Percentiles rank a stretch among this genome's conserved stretches.
These are phyloP conservation scores for Cucurbita ficifolia DNA, from an alignment of 306 rosid genomes.

Conservation along the genomic window DNA sequence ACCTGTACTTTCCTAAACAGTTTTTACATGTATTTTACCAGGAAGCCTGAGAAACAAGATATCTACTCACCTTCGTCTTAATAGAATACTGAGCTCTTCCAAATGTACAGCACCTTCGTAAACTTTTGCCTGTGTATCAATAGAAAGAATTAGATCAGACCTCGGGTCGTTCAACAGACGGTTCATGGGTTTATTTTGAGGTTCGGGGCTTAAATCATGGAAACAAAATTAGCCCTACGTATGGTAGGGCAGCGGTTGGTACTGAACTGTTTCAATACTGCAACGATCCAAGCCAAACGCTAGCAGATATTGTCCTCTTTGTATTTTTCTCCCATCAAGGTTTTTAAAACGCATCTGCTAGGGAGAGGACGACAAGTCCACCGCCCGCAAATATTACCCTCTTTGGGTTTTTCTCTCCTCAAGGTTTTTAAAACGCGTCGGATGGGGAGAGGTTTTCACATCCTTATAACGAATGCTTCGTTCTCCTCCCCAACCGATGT, in stretches of 20 bases:
- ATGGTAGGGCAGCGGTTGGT: not conserved
- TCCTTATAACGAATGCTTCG: too few species aligned
- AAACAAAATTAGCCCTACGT: not conserved
- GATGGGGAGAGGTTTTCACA: too few species aligned
- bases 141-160: not conserved
- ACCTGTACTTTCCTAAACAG: not conserved
- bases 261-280: not conserved
- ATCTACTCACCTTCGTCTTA: slow-evolving; percentile 37
- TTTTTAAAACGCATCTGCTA: too few species aligned
- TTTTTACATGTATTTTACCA: not conserved
- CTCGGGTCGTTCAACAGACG: not conserved
- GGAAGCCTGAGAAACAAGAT: not conserved
- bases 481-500: too few species aligned
- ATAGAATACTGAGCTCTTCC: slow-evolving; percentile 57
- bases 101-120: slow-evolving; percentile 49
- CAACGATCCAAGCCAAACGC: too few species aligned
- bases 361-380: too few species aligned
- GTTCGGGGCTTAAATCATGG: not conserved
- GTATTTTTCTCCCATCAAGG: too few species aligned
- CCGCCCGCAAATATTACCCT: too few species aligned
- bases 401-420: too few species aligned
- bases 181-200: not conserved
- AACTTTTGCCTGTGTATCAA: slow-evolving; percentile 37
- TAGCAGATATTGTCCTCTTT: too few species aligned
- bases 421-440: too few species aligned